A percentile compares a stretch with the other conserved stretches of the same genome.
These are phyloP conservation scores for Wickerhamomyces mucosus DNA, from an alignment of 805 yeast genomes.

Conservation along the genomic window DNA sequence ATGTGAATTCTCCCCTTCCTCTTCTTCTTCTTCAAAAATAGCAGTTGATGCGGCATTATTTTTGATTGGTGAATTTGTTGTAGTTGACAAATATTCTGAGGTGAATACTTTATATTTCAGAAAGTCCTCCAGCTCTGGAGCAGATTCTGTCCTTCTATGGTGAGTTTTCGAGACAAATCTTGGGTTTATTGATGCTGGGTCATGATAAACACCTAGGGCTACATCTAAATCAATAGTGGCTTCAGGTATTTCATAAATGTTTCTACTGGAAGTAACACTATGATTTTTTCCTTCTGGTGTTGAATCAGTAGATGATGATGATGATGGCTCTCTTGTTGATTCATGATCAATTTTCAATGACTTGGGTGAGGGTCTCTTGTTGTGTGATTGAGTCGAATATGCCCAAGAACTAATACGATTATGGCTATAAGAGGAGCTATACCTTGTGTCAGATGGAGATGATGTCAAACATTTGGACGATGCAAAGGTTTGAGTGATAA, in stretches of 20 bases:
- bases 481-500: conserved; percentile 1
- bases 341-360: conserved; percentile 3
- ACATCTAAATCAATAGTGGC: conserved; percentile 50
- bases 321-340: not conserved
- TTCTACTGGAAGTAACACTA: conserved; percentile 6
- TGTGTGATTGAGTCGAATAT: conserved; percentile 19
- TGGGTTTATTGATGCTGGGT: conserved; percentile 15
- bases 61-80: conserved; percentile 3
- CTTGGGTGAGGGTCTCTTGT: conserved; percentile 1
- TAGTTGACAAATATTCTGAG: no score
- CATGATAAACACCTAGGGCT: conserved; percentile 31
- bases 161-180: conserved; percentile 18
- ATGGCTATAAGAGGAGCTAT: conserved; percentile 23
- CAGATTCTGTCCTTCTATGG: conserved; percentile 48
- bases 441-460: conserved; percentile 17
- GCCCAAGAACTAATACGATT: conserved; percentile 31
- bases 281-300: conserved; percentile 17
- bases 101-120: conserved; percentile 11
- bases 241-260: conserved; percentile 31
- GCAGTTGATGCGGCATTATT: conserved; percentile 19
- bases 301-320: conserved; percentile 17
- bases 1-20: conserved; percentile 13
- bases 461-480: conserved; percentile 3
- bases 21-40: conserved; percentile 23
- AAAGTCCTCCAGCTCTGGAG: conserved; percentile 39